These are phyloP conservation scores for Pterulicium gracile DNA, from an alignment of 1,284 basidiomycete genomes.

Conservation along the genomic window DNA sequence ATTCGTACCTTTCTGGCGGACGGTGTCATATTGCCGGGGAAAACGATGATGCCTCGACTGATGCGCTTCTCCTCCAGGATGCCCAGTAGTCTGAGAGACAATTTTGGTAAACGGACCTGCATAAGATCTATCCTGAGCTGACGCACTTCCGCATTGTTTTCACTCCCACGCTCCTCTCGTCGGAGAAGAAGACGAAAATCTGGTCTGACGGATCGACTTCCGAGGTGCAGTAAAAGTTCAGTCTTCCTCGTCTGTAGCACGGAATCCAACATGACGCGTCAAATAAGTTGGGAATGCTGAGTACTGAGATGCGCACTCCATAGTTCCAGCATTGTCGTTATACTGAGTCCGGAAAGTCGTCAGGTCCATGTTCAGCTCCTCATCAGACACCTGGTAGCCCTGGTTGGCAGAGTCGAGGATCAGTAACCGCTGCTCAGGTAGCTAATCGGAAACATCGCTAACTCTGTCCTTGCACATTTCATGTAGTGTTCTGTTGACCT, in stretches of 20 bases:
- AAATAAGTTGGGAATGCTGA: constrained; percentile 8
- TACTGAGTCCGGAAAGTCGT: constrained; percentile 61
- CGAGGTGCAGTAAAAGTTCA: constrained; percentile 83
- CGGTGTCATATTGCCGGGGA: constrained; percentile 93
- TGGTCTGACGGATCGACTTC: constrained; percentile 62
- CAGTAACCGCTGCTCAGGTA: no score
- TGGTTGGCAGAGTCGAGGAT: constrained; percentile 26
- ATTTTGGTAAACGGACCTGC: constrained; percentile 9
- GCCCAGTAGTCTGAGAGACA: constrained; percentile 60
- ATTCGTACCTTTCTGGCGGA: constrained; percentile 88
- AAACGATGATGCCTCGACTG: constrained; percentile 89
- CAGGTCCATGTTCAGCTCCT: constrained; percentile 84
- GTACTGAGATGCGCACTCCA: constrained; percentile 49
- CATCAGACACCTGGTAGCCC: constrained; percentile 86
- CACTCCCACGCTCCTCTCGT: constrained; percentile 87
- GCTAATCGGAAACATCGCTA: no score
- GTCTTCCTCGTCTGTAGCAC: constrained; percentile 59
- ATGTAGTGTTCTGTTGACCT: constrained; percentile 93
- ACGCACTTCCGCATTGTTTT: constrained; percentile 93
- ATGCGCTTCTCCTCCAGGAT: constrained; percentile 89
- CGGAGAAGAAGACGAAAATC: constrained; percentile 92
- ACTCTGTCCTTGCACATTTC: constrained; percentile 93
- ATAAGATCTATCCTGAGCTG: no score
- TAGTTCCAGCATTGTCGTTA: constrained; percentile 46
- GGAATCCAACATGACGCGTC: no score